Evolutionary conservation across 169 alveolate species (phyloP).

Genomic region (Hepatocystis sp.): DNA sequence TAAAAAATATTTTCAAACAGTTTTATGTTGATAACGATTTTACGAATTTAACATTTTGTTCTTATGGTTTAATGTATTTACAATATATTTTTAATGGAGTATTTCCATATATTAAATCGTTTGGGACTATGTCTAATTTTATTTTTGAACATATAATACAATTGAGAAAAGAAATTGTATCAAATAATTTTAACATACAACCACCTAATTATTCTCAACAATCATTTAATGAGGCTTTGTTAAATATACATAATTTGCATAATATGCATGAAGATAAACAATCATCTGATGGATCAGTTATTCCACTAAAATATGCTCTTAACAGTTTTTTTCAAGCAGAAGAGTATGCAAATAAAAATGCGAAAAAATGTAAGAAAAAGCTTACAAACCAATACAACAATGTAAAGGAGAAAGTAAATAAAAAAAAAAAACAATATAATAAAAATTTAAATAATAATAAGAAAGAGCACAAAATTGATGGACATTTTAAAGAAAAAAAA

Average conservation of each 20-base stretch:
- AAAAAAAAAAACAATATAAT: no score
- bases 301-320: conserved; percentile 59
- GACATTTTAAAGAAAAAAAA: no score
- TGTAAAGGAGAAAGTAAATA: not conserved
- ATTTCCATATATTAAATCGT: conserved; percentile 38
- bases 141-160: conserved; percentile 52
- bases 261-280: conserved; percentile 6
- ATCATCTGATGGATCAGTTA: conserved; percentile 9
- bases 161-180: conserved; percentile 59
- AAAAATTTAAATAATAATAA: no score
- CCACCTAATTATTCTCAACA: conserved; percentile 35
- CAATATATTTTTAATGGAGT: conserved; percentile 58
- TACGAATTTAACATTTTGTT: conserved; percentile 29
- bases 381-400: not conserved
- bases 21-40: conserved; percentile 63
- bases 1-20: conserved; percentile 39
- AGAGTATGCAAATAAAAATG: not conserved
- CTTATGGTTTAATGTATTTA: conserved; percentile 47
- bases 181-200: conserved; percentile 34
- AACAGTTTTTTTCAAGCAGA: conserved; percentile 42
- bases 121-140: conserved; percentile 29
- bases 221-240: conserved; percentile 12
- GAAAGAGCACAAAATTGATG: no score
- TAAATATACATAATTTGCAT: conserved; percentile 33
- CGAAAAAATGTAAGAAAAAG: not conserved